These are phyloP conservation scores for Picea sitchensis DNA, from an alignment of 75 land plant species.

Conservation along the genomic window DNA sequence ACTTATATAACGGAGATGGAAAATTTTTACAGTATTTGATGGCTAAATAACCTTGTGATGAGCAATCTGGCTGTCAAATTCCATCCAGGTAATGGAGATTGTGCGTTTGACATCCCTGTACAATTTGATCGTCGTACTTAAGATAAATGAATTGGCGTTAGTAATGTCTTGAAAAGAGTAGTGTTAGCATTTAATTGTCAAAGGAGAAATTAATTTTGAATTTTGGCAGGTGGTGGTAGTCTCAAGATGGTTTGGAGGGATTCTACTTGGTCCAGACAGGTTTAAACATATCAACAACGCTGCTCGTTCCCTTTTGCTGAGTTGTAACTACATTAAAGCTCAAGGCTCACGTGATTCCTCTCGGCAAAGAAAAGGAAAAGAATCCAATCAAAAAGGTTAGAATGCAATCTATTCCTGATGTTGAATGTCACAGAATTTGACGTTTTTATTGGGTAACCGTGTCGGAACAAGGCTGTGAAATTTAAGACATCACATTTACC, in stretches of 20 bases:
- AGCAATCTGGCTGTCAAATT: too few relatives aligned
- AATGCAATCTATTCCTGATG: too few relatives aligned
- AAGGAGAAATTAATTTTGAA: conserved; percentile 4
- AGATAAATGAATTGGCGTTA: background rate
- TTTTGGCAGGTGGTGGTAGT: conserved; percentile 42
- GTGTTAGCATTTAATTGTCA: background rate
- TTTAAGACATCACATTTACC: background rate
- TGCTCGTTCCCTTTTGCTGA: conserved; percentile 31
- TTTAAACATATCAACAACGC: conserved; percentile 54
- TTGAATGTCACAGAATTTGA: background rate
- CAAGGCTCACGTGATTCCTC: conserved; percentile 13
- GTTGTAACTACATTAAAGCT: conserved; percentile 35
- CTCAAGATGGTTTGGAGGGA: conserved; percentile 57
- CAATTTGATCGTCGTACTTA: too few relatives aligned
- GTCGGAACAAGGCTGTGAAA: background rate
- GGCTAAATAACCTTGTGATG: too few relatives aligned
- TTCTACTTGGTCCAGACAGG: conserved; percentile 53
- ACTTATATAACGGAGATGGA: too few relatives aligned
- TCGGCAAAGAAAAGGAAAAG: conserved; percentile 18
- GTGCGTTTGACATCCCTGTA: too few relatives aligned
- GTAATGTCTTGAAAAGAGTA: background rate
- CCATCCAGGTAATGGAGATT: too few relatives aligned
- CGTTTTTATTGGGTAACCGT: background rate
- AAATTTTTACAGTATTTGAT: too few relatives aligned
- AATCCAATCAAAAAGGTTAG: conserved; percentile 18